These are phyloP conservation scores for Mortierella sp. DNA, from an alignment of 371 early-diverging fungal genomes.

Conservation along the genomic window DNA sequence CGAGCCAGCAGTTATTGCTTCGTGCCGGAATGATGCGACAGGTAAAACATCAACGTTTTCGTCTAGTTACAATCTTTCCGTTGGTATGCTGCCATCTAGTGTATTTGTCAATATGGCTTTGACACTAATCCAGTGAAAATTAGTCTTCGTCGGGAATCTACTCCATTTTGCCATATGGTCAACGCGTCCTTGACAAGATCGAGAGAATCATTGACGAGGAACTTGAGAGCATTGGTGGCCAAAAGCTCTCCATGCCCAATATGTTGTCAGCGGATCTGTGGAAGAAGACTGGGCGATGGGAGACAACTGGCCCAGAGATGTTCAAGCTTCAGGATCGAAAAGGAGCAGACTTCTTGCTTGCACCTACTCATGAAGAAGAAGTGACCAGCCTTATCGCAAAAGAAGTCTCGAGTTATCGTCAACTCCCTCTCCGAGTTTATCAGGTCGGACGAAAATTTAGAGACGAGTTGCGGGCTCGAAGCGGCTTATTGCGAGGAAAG, in stretches of 20 bases:
- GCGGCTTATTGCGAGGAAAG: slow-evolving; percentile 84
- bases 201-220: slow-evolving; percentile 84
- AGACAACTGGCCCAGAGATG: slow-evolving; percentile 78
- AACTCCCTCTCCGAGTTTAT: slow-evolving; percentile 87
- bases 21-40: slow-evolving; percentile 54
- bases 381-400: slow-evolving; percentile 79
- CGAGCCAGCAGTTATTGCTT: slow-evolving; percentile 48
- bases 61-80: too few species aligned
- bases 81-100: too few species aligned
- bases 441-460: slow-evolving; percentile 91
- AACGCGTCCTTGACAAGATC: slow-evolving; percentile 78
- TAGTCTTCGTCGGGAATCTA: slow-evolving; percentile 86
- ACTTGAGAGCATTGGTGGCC: slow-evolving; percentile 78
- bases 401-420: slow-evolving; percentile 73
- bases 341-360: slow-evolving; percentile 73
- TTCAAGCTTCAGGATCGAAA: slow-evolving; percentile 86
- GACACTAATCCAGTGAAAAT: not conserved
- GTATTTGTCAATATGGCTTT: not conserved
- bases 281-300: slow-evolving; percentile 85
- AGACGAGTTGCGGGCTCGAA: slow-evolving; percentile 86
- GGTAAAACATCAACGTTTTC: slow-evolving; percentile 12
- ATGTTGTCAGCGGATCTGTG: slow-evolving; percentile 75
- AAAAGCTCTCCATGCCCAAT: slow-evolving; percentile 79
- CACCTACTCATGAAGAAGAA: slow-evolving; percentile 96
- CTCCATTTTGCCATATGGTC: slow-evolving; percentile 82